Conservation (phyloP, 2,329 filamentous ascomycete species). For the Cercospora janseana region DNA sequence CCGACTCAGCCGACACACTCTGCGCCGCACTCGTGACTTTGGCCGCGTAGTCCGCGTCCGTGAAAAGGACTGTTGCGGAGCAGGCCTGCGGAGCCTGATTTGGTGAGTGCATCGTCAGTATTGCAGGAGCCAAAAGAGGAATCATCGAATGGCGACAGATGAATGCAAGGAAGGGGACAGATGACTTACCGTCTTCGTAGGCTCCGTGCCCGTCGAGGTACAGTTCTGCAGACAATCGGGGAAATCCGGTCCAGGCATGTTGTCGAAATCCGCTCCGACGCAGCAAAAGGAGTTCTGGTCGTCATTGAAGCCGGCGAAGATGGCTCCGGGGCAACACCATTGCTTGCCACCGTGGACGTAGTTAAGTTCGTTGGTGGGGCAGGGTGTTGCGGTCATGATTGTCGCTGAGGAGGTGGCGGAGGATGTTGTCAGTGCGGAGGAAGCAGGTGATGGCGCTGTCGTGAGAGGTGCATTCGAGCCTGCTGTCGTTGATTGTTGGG, state of each 20-base stretch:
- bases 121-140: background rate
- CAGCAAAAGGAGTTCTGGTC: background rate
- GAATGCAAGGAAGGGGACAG: background rate
- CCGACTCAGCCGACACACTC: background rate
- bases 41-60: background rate
- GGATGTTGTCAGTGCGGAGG: background rate
- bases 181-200: background rate
- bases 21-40: background rate
- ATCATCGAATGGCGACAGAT: background rate
- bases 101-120: background rate
- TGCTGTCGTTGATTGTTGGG: too few species aligned
- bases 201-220: background rate
- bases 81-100: background rate
- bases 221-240: background rate
- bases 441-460: too few species aligned
- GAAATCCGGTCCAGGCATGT: background rate
- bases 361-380: constrained; percentile 3
- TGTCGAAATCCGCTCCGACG: background rate
- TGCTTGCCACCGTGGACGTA: background rate
- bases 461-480: too few species aligned
- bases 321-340: constrained; percentile 1
- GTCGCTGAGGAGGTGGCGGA: background rate
- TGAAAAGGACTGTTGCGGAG: background rate
- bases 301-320: background rate
- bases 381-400: background rate